These are phyloP conservation scores for Debaryomycetaceae sp. DNA, from an alignment of 1,139 yeast genomes.

Conservation along the genomic window DNA sequence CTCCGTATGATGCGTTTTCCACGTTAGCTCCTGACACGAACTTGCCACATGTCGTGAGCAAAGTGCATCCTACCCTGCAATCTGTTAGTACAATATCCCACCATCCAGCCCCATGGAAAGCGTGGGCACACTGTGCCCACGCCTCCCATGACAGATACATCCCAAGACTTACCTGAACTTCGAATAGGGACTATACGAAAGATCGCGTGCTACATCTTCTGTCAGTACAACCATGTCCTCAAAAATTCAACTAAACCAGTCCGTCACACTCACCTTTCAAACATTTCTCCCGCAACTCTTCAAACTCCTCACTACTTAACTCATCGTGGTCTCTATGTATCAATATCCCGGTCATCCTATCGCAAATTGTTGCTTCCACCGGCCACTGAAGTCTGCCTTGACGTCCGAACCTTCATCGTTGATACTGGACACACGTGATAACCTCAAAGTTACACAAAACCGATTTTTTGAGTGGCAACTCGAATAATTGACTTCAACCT, in stretches of 20 bases:
- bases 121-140: too few relatives aligned
- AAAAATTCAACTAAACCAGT: neutral
- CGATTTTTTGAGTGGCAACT: too few relatives aligned
- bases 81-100: conserved; percentile 17
- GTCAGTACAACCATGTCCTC: conserved; percentile 5
- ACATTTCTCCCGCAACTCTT: conserved; percentile 22
- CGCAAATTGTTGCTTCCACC: too few relatives aligned
- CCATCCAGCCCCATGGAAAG: neutral
- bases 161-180: conserved; percentile 55
- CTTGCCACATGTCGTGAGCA: conserved; percentile 51
- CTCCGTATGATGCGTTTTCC: conserved; percentile 92
- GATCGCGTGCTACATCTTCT: conserved; percentile 38
- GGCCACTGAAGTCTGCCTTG: too few relatives aligned
- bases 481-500: too few relatives aligned
- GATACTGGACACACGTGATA: too few relatives aligned
- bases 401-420: too few relatives aligned
- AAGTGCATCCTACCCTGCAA: conserved; percentile 73
- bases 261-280: conserved; percentile 26
- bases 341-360: conserved; percentile 2
- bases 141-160: too few relatives aligned
- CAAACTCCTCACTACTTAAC: conserved; percentile 24
- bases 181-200: conserved; percentile 80
- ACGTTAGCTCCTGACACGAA: conserved; percentile 75
- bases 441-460: too few relatives aligned
- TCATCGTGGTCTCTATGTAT: conserved; percentile 15